Base-by-base conservation (phyloP, 1,139 yeast species). In the Candida glucosophila region DNA sequence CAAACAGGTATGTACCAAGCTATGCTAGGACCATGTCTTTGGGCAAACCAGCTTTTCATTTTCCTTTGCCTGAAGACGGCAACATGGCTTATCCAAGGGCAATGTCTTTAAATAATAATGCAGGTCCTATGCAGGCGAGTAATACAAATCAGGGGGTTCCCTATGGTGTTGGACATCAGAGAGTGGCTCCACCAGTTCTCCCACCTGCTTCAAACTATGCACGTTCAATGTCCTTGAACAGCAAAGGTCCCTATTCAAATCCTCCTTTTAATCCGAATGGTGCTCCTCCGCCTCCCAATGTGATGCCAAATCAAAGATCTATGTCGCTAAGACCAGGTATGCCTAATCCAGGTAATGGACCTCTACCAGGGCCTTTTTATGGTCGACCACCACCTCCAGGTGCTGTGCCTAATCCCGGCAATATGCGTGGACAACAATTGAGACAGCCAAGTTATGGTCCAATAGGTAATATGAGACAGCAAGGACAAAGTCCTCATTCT, bases 1-100 rank as follows among this genome's bases (percentile, higher is more conserved):
- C 41, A 1, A 58, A 58, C 6, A 56, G 56, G 57, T 40, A 34
- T 17, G 43, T 38, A 24, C 47, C 44, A 22, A 48, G 27, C 7
- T 27, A 25, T 15, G 36, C 35, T 22, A 52, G 83, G 28, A 60
- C 82, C 2, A 73, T 73, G 79, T 72, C 81, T 13, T 33, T 36
- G 24, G 41, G 45, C 17, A 13, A 13, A 6, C 19, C 19, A 8
- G 9, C 45, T 40, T 26, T 41, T 38, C 5, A 17, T n/a, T 19
- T n/a, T 10, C 6, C 6, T 6, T 12, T 8, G 15, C 22, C 13
- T 12, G 45, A 41, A 17, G 14, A 12, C 19, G 13, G 22, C 18
- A 45, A 40, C 25, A 41, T 38, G 5, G 20, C 13, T 12, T 44
- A 41, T 17, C 56, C 61, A 12, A 38, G 59, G 25, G 34, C 58